Conservation (phyloP, 148 eudicot species). For the Selenicereus undatus region DNA sequence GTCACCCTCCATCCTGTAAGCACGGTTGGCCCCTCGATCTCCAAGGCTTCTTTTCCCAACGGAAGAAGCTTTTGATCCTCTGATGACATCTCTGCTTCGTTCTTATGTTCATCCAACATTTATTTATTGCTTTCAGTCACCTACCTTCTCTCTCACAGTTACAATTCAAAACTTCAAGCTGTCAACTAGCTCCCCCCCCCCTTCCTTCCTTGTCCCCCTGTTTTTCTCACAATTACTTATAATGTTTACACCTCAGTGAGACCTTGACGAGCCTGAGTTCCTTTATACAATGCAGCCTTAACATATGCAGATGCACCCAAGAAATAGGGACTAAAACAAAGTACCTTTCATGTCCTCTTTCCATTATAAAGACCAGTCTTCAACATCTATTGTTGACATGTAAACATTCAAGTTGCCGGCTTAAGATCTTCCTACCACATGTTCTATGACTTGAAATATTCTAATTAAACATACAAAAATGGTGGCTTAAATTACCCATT, state of each 20-base stretch:
- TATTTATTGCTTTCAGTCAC: not conserved
- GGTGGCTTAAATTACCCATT: not conserved
- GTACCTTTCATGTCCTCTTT: not conserved
- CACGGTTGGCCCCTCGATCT: constrained; percentile 13
- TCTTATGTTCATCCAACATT: constrained; percentile 5
- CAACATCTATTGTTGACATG: not conserved
- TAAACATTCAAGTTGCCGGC: not conserved
- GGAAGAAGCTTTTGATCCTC: constrained; percentile 21
- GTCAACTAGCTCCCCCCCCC: too few species aligned
- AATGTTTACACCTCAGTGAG: not conserved
- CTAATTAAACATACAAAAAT: not conserved
- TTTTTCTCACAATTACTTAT: not conserved
- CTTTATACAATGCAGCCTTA: not conserved
- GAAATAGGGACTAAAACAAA: not conserved
- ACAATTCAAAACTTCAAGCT: not conserved
- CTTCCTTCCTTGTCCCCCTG: too few species aligned
- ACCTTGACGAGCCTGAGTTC: not conserved
- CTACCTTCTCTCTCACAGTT: not conserved
- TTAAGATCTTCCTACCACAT: not conserved
- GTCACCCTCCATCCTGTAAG: constrained; percentile 14
- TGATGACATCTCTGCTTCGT: constrained; percentile 6
- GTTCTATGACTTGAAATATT: not conserved
- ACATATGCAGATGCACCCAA: not conserved
- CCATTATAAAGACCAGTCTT: not conserved
- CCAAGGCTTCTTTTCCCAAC: constrained; percentile 15